phyloP scores from a whole-genome alignment of 2,329 filamentous ascomycete genomes.

The Calonectria naviculata region DNA sequence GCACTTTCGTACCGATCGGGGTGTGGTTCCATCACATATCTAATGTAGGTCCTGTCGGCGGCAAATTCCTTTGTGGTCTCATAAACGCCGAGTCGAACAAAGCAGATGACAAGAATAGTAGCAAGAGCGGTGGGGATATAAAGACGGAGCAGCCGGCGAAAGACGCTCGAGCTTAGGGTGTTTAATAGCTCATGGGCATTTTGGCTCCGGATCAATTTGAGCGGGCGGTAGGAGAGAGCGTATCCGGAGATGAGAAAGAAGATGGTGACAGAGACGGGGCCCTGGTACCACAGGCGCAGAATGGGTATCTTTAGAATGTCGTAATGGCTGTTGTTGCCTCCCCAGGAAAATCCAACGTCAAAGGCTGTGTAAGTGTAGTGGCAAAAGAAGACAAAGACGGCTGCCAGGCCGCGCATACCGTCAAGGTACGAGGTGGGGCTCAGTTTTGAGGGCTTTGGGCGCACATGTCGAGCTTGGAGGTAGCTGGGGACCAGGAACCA shows the following conservation, averaged over 20 bases:
- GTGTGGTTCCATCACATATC: conserved; percentile 2
- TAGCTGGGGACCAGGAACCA: conserved; percentile 11
- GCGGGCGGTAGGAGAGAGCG: conserved; percentile 64
- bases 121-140: conserved; percentile 63
- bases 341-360: conserved; percentile 62
- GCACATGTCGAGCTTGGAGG: conserved; percentile 1
- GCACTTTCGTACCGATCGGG: neutral
- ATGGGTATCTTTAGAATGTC: conserved; percentile 63
- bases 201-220: conserved; percentile 56
- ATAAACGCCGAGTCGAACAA: conserved; percentile 59
- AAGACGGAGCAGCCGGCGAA: conserved; percentile 62
- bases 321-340: conserved; percentile 55
- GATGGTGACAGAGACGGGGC: conserved; percentile 66
- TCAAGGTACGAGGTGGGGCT: conserved; percentile 67
- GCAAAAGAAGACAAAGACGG: conserved; percentile 66
- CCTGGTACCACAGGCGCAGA: conserved; percentile 64
- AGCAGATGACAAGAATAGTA: conserved; percentile 57
- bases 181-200: conserved; percentile 51
- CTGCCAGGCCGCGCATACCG: conserved; percentile 67
- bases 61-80: conserved; percentile 60
- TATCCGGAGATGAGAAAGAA: conserved; percentile 74
- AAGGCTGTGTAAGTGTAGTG: conserved; percentile 66
- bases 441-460: neutral
- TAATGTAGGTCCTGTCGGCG: conserved; percentile 54
- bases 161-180: conserved; percentile 61